These are phyloP conservation scores for Torulaspora delbrueckii DNA, from an alignment of 805 yeast genomes.

Conservation along the genomic window DNA sequence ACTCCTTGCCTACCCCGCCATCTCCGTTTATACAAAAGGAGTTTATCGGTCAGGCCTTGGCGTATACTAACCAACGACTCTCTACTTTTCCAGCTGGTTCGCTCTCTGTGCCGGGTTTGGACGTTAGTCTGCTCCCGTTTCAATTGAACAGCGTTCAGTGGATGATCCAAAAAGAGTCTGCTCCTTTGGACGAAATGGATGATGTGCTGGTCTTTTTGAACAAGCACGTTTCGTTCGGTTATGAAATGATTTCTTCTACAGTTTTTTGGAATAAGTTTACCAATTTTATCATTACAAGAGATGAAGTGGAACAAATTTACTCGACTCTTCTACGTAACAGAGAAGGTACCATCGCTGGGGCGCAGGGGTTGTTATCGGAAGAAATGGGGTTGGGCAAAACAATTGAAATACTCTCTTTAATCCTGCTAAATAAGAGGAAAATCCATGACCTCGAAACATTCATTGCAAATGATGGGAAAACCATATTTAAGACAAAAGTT, in stretches of 20 bases:
- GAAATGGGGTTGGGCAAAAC: constrained; percentile 99
- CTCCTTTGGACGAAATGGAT: background rate
- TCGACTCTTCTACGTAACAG: constrained; percentile 5
- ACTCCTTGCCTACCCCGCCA: background rate
- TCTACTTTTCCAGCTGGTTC: background rate
- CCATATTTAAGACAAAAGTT: constrained; percentile 48
- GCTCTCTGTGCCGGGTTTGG: constrained; percentile 6
- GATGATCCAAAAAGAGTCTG: constrained; percentile 30
- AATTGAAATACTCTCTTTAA: constrained; percentile 68
- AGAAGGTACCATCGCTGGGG: constrained; percentile 11
- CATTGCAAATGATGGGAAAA: constrained; percentile 21
- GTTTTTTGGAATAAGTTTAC: constrained; percentile 35
- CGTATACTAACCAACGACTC: constrained; percentile 19
- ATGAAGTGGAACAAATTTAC: constrained; percentile 19
- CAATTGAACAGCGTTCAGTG: constrained; percentile 33
- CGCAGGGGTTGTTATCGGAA: constrained; percentile 71
- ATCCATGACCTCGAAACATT: constrained; percentile 4
- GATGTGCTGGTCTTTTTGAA: constrained; percentile 22
- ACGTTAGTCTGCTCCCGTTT: constrained; percentile 28
- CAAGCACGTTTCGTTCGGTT: constrained; percentile 28
- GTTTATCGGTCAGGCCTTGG: constrained; percentile 23
- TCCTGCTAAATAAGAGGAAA: constrained; percentile 54
- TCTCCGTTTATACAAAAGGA: constrained; percentile 25
- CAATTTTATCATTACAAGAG: constrained; percentile 21
- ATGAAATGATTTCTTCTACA: constrained; percentile 17